These are phyloP conservation scores for Colletotrichum camelliae DNA, from an alignment of 2,329 filamentous ascomycete genomes.

Conservation along the genomic window DNA sequence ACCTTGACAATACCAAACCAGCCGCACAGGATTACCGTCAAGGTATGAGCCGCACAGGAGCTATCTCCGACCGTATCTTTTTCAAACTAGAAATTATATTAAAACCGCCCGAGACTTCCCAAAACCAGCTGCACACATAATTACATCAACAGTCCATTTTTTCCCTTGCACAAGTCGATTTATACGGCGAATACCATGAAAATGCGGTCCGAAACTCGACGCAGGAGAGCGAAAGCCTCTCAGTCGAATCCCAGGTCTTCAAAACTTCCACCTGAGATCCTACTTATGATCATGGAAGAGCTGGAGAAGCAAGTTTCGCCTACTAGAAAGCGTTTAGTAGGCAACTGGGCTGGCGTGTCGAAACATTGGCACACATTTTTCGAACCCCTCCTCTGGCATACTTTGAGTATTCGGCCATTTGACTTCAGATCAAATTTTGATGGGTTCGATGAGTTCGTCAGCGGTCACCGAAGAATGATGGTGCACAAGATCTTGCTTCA, in stretches of 20 bases:
- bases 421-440: neutral
- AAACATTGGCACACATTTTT: neutral
- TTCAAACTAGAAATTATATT: neutral
- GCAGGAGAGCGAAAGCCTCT: neutral
- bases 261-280: neutral
- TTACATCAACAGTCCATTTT: neutral
- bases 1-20: neutral
- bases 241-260: neutral
- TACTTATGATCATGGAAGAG: neutral
- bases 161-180: neutral
- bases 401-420: neutral
- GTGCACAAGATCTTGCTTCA: neutral
- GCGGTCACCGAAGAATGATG: neutral
- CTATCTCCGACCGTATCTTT: neutral
- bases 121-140: neutral
- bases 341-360: neutral
- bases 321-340: neutral
- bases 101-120: neutral
- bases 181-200: neutral
- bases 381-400: neutral
- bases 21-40: neutral
- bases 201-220: neutral
- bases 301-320: neutral
- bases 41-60: neutral
- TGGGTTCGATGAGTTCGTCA: neutral